A percentile compares a stretch with the other conserved stretches of the same genome.
phyloP scores from a whole-genome alignment of 169 alveolate species.

The Cryptosporidium sp. region DNA sequence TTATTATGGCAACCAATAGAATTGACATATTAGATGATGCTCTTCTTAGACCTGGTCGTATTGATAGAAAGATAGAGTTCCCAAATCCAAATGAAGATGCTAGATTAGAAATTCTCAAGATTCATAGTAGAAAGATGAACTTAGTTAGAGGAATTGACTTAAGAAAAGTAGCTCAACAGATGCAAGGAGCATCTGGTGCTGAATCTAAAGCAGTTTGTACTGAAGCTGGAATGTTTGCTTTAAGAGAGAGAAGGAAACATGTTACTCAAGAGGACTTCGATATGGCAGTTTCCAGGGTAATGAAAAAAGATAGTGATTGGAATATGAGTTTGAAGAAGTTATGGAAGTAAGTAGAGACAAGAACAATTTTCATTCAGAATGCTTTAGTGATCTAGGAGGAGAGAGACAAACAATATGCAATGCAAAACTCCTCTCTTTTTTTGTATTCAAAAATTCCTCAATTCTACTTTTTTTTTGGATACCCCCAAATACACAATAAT shows the following conservation, averaged over 20 bases:
- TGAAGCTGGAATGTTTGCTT: constrained; percentile 99
- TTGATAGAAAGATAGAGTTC: constrained; percentile 97
- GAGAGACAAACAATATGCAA: not conserved
- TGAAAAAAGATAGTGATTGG: constrained; percentile 94
- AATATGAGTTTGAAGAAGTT: constrained; percentile 89
- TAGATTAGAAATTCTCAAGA: constrained; percentile 95
- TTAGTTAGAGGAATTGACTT: constrained; percentile 97
- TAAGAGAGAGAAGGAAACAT: constrained; percentile 98
- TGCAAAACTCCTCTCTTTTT: not conserved
- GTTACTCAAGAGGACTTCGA: constrained; percentile 98
- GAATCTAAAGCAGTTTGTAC: constrained; percentile 99
- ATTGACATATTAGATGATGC: constrained; percentile 90
- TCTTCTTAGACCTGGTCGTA: constrained; percentile 92
- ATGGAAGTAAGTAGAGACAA: constrained; percentile 85
- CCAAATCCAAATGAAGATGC: constrained; percentile 90
- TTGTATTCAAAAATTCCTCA: too few species aligned
- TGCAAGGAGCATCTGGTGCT: constrained; percentile 98
- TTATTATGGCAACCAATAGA: constrained; percentile 91
- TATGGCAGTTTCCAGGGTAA: constrained; percentile 96
- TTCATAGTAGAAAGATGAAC: constrained; percentile 97
- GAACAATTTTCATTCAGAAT: not conserved
- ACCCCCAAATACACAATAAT: not conserved
- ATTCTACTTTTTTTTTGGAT: not conserved
- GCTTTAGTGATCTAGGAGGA: too few species aligned
- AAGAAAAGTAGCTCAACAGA: constrained; percentile 92